Conservation (phyloP, 164 flowering plant genomes). For the Stephania yunnanensis region DNA sequence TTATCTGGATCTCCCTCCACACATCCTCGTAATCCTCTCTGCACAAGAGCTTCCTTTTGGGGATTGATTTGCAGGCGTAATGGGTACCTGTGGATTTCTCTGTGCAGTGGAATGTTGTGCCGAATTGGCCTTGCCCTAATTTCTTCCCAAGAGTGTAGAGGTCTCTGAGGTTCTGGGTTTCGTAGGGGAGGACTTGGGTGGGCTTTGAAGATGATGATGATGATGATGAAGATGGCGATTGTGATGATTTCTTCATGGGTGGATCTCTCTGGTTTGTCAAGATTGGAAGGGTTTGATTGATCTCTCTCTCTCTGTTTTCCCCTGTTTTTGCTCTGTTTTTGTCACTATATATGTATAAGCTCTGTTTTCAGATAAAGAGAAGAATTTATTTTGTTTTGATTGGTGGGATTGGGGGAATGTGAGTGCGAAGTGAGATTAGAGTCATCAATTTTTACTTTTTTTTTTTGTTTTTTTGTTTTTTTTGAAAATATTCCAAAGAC, state of each 20-base stretch:
- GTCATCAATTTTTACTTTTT: too few relatives aligned
- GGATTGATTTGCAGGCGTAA: constrained; percentile 85
- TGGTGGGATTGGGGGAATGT: not conserved
- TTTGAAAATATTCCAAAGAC: too few relatives aligned
- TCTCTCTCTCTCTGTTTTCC: not conserved
- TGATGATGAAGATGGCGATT: constrained; percentile 9
- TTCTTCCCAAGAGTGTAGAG: constrained; percentile 64
- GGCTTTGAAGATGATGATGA: constrained; percentile 21
- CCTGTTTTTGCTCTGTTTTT: too few relatives aligned
- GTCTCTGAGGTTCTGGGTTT: constrained; percentile 57
- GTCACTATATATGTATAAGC: too few relatives aligned
- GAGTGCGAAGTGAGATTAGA: not conserved
- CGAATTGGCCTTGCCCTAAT: constrained; percentile 91
- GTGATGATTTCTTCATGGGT: constrained; percentile 5
- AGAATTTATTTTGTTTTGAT: too few relatives aligned
- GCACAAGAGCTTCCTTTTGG: constrained; percentile 72
- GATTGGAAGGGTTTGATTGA: constrained; percentile 1
- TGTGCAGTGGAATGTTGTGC: constrained; percentile 72
- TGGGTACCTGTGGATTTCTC: constrained; percentile 43
- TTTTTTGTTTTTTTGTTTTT: too few relatives aligned
- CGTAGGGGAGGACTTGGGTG: constrained; percentile 55
- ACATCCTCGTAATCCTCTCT: constrained; percentile 83
- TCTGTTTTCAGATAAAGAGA: too few relatives aligned
- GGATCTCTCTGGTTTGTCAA: too few relatives aligned
- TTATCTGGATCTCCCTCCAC: constrained; percentile 91